These are phyloP conservation scores for Daldinia concentrica DNA, from an alignment of 495 filamentous ascomycete species.

Conservation along the genomic window DNA sequence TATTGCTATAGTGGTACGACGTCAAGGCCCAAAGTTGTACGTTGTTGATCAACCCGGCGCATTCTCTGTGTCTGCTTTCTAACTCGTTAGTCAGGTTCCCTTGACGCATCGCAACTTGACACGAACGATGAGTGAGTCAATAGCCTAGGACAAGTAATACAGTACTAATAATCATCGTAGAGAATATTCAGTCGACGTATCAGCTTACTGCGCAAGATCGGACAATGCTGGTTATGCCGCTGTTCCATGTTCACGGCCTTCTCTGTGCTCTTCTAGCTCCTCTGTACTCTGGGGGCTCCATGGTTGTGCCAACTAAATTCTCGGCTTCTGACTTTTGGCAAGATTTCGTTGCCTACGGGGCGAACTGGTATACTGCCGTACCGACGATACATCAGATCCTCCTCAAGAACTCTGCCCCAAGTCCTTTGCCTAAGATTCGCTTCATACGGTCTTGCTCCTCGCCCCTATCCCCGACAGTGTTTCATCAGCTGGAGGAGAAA, in stretches of 20 bases:
- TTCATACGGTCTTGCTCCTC: slow-evolving; percentile 90
- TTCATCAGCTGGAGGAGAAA: slow-evolving; percentile 74
- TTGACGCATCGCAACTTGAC: slow-evolving; percentile 82
- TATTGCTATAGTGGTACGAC: slow-evolving; percentile 72
- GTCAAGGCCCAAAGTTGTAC: slow-evolving; percentile 80
- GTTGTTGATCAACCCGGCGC: slow-evolving; percentile 4
- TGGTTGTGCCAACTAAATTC: slow-evolving; percentile 77
- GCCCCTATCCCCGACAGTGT: slow-evolving; percentile 78
- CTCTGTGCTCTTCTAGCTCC: slow-evolving; percentile 81
- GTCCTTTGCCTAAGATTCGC: slow-evolving; percentile 73
- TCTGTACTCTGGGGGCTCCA: slow-evolving; percentile 74
- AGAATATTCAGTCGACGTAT: slow-evolving; percentile 80
- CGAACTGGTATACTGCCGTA: slow-evolving; percentile 90
- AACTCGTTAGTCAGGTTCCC: slow-evolving; percentile 61
- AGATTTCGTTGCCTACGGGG: slow-evolving; percentile 72
- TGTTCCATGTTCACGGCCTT: slow-evolving; percentile 89
- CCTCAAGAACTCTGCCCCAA: slow-evolving; percentile 72
- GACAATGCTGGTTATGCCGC: slow-evolving; percentile 88
- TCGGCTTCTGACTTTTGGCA: slow-evolving; percentile 86
- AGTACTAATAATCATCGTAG: slow-evolving; percentile 44
- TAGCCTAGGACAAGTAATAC: background rate
- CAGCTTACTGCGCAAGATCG: slow-evolving; percentile 71
- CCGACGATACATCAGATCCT: slow-evolving; percentile 91
- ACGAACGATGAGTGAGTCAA: slow-evolving; percentile 71
- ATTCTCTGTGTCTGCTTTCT: slow-evolving; percentile 7